Evolutionary conservation across 345 rosid species (phyloP), one percentile per base, ranked within the genome.

Genomic region (Gossypium sturtianum): DNA sequence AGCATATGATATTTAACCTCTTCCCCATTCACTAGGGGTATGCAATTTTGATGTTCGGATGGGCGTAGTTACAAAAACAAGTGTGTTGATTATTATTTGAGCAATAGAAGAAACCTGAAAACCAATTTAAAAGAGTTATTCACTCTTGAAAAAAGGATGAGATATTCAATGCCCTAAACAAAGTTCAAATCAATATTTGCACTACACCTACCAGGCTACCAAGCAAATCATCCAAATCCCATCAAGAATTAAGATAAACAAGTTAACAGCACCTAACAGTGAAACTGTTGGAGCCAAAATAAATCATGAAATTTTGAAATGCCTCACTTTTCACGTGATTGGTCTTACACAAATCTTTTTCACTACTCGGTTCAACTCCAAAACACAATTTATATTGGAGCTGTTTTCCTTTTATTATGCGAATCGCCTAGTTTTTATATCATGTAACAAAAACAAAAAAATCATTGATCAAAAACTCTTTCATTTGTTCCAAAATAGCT

Each of bases 401-500:
- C 29, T 11, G 41, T 53, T n/a, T 53, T 4, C 58, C n/a, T n/a
- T 66, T 74, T 74, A 74, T 74, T 64, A 63, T 8, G 43, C 41
- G 17, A 65, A 63, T 74, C 2, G 52, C 60, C 6, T 62, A 53
- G 43, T 51, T 52, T 27, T 20, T 52, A 34, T 29, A 7, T 20
- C 16, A n/a, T 72, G 2, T 13, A 34, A 34, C 41, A 34, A 34
- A 34, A 34, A 5, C 7, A 61, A 61, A 73, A 2, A 59, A n/a
- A 29, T 48, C 44, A 49, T 2, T 25, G 45, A 66, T 12, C 61
- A 44, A 38, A 34, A 54, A 78, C 61, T 70, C 52, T 34, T 62
- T 66, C 60, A 16, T 2, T 19, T 63, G 56, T 12, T 70, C 17
- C 67, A 79, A 63, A 79, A 53, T 70, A 29, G 67, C 63, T 27